Percentiles rank a stretch among this genome's conserved stretches.
Evolutionary conservation across 2,329 filamentous ascomycete species (phyloP).

Genomic region (Orbilia javanica): DNA sequence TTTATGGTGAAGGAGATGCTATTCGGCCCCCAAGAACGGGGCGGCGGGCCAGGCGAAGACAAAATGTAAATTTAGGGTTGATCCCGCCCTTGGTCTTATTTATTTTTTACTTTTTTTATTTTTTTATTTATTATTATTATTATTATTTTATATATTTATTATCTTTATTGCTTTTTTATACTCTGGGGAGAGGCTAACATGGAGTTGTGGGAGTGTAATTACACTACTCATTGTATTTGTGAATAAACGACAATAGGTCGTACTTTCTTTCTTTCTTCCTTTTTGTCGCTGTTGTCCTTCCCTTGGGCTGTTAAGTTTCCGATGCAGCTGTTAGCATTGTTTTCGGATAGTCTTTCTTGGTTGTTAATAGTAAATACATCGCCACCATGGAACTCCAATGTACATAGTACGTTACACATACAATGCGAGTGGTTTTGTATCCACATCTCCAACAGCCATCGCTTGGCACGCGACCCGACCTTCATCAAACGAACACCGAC

Average conservation of each 20-base stretch:
- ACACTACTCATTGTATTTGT: not conserved
- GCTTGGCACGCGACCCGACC: conserved; percentile 8
- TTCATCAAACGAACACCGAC: not conserved
- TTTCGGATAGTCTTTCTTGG: not conserved
- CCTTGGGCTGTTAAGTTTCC: not conserved
- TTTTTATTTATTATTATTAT: too few species aligned
- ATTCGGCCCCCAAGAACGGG: not conserved
- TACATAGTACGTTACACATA: too few species aligned
- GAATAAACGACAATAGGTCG: not conserved
- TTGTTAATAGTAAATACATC: not conserved
- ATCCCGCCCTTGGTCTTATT: not conserved
- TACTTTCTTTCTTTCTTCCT: not conserved
- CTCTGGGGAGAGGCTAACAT: not conserved
- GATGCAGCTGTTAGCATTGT: not conserved
- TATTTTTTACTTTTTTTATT: not conserved
- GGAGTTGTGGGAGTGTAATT: not conserved
- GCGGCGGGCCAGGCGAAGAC: conserved; percentile 53
- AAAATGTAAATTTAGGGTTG: not conserved
- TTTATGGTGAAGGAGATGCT: conserved; percentile 68
- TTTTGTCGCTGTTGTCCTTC: too few species aligned
- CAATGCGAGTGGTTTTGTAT: not conserved
- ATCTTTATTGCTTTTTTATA: not conserved
- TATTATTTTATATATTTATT: too few species aligned
- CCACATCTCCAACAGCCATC: not conserved
- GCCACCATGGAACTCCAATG: not conserved